These are phyloP conservation scores for Diospyros lotus DNA, from an alignment of 148 eudicot genomes.

Conservation along the genomic window DNA sequence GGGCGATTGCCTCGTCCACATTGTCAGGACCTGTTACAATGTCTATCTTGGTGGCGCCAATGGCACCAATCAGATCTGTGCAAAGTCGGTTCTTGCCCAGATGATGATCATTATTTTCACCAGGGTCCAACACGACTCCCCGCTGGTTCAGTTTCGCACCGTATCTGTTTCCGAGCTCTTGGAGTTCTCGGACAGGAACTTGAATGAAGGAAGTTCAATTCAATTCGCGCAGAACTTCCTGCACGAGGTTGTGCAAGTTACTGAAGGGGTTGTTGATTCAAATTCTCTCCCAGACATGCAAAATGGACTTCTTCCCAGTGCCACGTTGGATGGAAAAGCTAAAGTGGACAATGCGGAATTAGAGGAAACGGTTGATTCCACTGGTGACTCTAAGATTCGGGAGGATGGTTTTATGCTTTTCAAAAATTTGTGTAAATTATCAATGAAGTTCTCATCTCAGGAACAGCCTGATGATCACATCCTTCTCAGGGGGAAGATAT, in stretches of 20 bases:
- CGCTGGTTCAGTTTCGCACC: slow-evolving; percentile 35
- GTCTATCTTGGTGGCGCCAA: slow-evolving; percentile 70
- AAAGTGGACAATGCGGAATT: slow-evolving; percentile 22
- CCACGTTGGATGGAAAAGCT: slow-evolving; percentile 16
- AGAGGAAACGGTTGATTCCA: slow-evolving; percentile 23
- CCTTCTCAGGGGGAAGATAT: slow-evolving; percentile 78
- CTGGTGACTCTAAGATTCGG: slow-evolving; percentile 52
- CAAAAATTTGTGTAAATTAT: slow-evolving; percentile 86
- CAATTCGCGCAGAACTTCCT: slow-evolving; percentile 70
- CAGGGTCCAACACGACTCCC: slow-evolving; percentile 59
- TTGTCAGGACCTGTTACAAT: slow-evolving; percentile 83
- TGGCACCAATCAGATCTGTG: slow-evolving; percentile 98
- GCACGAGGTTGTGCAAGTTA: slow-evolving; percentile 61
- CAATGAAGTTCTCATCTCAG: slow-evolving; percentile 91
- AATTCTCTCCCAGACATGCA: slow-evolving; percentile 10
- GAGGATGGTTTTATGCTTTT: slow-evolving; percentile 82
- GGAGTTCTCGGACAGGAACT: slow-evolving; percentile 82
- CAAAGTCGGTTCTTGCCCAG: slow-evolving; percentile 89
- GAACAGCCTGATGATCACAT: slow-evolving; percentile 88
- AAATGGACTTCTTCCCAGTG: slow-evolving; percentile 16
- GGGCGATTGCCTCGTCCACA: slow-evolving; percentile 66
- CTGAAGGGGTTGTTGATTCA: slow-evolving; percentile 29
- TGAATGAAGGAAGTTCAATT: slow-evolving; percentile 87
- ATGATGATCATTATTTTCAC: slow-evolving; percentile 72
- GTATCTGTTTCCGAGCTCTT: slow-evolving; percentile 65